Conservation (phyloP, 345 rosid species). For the Eucalyptus pauciflora region DNA sequence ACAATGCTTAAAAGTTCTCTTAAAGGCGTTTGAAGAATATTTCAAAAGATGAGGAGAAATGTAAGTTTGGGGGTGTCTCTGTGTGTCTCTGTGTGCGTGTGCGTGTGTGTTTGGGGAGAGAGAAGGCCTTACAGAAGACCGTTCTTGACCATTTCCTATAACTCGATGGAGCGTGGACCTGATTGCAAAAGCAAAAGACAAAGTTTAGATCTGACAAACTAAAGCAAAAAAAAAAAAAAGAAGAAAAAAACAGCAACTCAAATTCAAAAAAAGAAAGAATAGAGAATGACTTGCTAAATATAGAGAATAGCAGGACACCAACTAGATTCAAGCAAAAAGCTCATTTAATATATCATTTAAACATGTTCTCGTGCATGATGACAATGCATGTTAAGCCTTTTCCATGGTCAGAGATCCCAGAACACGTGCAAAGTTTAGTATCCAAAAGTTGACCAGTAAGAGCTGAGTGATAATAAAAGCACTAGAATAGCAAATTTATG, state of each 20-base stretch:
- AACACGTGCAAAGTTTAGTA: neutral
- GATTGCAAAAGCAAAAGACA: neutral
- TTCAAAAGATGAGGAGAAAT: neutral
- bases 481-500: neutral
- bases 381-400: neutral
- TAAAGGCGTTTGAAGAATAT: neutral
- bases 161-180: no score
- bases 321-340: neutral
- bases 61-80: neutral
- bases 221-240: no score
- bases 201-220: neutral
- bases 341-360: neutral
- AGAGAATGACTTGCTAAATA: neutral
- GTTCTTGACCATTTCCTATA: no score
- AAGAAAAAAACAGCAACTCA: no score
- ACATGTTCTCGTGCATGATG: neutral
- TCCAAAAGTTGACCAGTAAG: neutral
- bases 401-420: neutral
- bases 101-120: no score
- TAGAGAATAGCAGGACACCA: neutral
- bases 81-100: no score
- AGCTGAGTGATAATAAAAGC: neutral
- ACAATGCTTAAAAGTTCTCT: neutral
- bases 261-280: neutral
- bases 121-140: conserved; percentile 23